Conservation (phyloP, 768 basidiomycete genomes). For the Crassisporium funariophilum region DNA sequence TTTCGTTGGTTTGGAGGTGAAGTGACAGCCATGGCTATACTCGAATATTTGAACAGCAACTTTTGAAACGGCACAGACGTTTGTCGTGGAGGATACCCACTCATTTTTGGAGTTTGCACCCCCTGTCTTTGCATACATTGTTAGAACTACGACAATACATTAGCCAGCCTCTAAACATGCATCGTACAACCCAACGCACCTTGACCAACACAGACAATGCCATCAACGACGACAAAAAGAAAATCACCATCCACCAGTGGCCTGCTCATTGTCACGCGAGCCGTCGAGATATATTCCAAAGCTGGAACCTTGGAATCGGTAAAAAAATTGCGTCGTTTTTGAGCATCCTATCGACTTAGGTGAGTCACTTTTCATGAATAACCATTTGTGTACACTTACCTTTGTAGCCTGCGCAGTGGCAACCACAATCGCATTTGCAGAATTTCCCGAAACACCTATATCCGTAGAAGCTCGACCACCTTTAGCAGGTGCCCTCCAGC, state of each 20-base stretch:
- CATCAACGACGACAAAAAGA: background rate
- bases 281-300: background rate
- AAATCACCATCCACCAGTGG: background rate
- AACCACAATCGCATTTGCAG: constrained; percentile 2
- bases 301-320: background rate
- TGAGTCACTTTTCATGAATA: too few relatives aligned
- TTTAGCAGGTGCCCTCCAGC: background rate
- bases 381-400: background rate
- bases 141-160: too few relatives aligned
- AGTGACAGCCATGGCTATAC: constrained; percentile 2
- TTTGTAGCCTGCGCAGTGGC: constrained; percentile 1
- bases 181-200: too few relatives aligned
- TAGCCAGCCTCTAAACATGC: too few relatives aligned
- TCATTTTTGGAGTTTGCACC: constrained; percentile 1
- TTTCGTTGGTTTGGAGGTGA: constrained; percentile 3
- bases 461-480: background rate
- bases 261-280: background rate
- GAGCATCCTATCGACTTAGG: too few relatives aligned
- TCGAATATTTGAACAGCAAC: constrained; percentile 1
- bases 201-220: background rate
- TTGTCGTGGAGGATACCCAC: background rate
- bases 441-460: background rate
- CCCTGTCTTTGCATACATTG: background rate
- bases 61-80: constrained; percentile 2
- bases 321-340: too few relatives aligned